Base-by-base conservation (phyloP, 2,329 filamentous ascomycete genomes). In the Phaeophleospora eucalypticola region DNA sequence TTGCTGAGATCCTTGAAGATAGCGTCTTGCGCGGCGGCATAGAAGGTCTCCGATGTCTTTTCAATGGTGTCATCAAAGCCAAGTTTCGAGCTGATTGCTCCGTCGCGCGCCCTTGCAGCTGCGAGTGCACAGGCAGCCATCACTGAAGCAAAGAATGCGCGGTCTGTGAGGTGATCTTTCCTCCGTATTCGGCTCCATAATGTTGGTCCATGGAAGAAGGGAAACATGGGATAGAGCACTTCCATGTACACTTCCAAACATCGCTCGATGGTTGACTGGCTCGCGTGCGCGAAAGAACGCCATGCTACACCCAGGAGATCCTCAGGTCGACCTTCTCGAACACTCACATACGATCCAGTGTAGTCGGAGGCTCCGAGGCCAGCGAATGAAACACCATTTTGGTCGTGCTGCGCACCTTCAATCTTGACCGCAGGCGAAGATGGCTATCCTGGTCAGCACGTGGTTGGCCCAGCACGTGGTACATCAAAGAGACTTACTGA, bases 101-200 rank as follows among this genome's bases (percentile, higher is more conserved):
- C 75, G 54, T 79, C 76, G 10, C 74, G 65, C n/a, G 71, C 70
- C 34, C 76, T 67, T 4, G 69, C 70, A 2, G 73, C 71, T 6
- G 72, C 69, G 27, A 79, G 63, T 3, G 75, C 71, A 54, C 76
- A 79, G 2, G 72, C 68, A 7, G 75, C 71, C 76, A 79, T 79
- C 16, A 74, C 68, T 1, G 68, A 71, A 12, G 73, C 71, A 55
- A 77, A 79, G 21, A 77, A 65, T 4, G 66, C 59, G 19, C 65
- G 67, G 49, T 73, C 65, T 3, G 52, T 60, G 4, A 70, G 63
- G 54, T 79, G 71, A n/a, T 76, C 68, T 15, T 65, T 63, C 10
- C 65, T 59, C 4, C 66, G 54, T n/a, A 77, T 58, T 36, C 65
- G 67, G 8, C 67, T 58, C 19, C 67, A 58, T 36, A 75, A 66